Evolutionary conservation across 2,329 filamentous ascomycete genomes (phyloP).

Genomic region (Hypoxylon sp.): DNA sequence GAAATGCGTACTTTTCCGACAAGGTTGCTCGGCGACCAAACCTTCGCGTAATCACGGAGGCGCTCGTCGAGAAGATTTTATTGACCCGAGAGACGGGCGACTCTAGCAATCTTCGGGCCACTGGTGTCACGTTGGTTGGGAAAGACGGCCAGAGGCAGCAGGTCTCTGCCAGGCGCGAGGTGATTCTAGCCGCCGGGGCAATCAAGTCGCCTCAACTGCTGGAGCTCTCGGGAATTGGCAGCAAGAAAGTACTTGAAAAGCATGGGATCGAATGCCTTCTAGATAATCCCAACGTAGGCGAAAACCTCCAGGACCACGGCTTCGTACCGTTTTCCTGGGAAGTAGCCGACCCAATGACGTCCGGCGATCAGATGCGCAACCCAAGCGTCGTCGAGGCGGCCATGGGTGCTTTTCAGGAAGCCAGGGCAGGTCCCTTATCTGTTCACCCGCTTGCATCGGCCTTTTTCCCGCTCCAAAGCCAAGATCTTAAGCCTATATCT

Average conservation of each 20-base stretch:
- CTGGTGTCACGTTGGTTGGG: conserved; percentile 12
- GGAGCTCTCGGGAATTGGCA: conserved; percentile 54
- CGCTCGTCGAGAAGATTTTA: conserved; percentile 13
- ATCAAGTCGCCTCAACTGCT: conserved; percentile 49
- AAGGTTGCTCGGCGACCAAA: conserved; percentile 10
- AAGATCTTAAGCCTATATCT: conserved; percentile 11
- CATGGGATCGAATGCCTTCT: conserved; percentile 26
- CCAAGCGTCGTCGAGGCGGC: conserved; percentile 18
- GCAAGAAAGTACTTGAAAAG: conserved; percentile 23
- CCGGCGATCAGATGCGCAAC: conserved; percentile 29
- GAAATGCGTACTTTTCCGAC: conserved; percentile 24
- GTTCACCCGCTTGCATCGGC: conserved; percentile 24
- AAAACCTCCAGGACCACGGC: conserved; percentile 41
- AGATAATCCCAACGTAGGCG: conserved; percentile 34
- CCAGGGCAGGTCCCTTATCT: conserved; percentile 21
- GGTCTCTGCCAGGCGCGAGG: conserved; percentile 23
- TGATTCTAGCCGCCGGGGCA: conserved; percentile 27
- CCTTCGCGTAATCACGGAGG: conserved; percentile 26
- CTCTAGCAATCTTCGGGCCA: neutral
- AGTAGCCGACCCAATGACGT: conserved; percentile 24
- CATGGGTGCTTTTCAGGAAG: conserved; percentile 19
- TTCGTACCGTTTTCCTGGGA: conserved; percentile 33
- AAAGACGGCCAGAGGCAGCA: conserved; percentile 10
- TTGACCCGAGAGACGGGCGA: neutral
- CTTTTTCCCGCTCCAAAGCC: conserved; percentile 25